A percentile compares a stretch with the other conserved stretches of the same genome.
Evolutionary conservation across 83 land plant genomes (phyloP).

Genomic region (Thuja plicata): DNA sequence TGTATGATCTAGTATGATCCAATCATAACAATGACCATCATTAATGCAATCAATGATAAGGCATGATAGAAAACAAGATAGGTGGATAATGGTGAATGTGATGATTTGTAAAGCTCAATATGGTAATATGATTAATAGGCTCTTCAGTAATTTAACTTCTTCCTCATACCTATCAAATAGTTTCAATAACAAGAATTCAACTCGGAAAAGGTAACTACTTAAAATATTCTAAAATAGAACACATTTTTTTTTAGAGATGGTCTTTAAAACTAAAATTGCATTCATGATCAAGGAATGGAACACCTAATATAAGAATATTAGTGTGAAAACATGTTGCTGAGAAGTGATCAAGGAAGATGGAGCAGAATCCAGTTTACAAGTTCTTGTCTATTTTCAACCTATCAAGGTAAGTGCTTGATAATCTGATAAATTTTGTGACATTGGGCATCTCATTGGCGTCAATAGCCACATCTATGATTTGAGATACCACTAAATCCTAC

Average conservation of each 20-base stretch:
- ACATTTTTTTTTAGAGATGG: not conserved
- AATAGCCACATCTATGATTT: conserved; percentile 79
- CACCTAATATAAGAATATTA: conserved; percentile 70
- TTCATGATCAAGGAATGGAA: conserved; percentile 80
- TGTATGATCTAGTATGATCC: too few species aligned
- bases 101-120: too few species aligned
- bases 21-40: too few species aligned
- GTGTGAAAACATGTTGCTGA: conserved; percentile 79
- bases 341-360: conserved; percentile 54
- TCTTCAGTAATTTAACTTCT: conserved; percentile 58
- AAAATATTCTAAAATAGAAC: not conserved
- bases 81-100: too few species aligned
- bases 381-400: not conserved
- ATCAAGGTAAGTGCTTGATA: conserved; percentile 39
- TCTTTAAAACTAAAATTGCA: conserved; percentile 39
- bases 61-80: too few species aligned
- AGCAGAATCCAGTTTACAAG: conserved; percentile 15
- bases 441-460: conserved; percentile 54
- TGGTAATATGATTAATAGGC: too few species aligned
- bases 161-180: conserved; percentile 69
- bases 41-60: too few species aligned
- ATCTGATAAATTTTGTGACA: conserved; percentile 46
- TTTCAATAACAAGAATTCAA: not conserved
- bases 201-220: not conserved
- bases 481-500: conserved; percentile 90